Evolutionary conservation across 495 filamentous ascomycete genomes (phyloP).

Genomic region (Astrothelium macrocarpum): DNA sequence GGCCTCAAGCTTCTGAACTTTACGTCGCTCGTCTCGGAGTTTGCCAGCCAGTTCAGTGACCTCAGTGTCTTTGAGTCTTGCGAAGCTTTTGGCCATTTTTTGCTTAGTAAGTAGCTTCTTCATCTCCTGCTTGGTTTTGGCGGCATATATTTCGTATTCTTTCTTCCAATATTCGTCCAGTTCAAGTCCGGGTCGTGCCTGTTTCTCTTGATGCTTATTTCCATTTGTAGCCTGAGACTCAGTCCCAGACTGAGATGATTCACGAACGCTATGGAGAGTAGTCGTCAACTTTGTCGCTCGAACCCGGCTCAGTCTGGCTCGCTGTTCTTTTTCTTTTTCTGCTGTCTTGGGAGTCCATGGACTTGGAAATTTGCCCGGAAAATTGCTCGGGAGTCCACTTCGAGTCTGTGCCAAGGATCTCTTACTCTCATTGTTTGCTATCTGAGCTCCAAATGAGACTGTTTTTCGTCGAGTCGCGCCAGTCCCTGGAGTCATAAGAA

Average conservation of each 20-base stretch:
- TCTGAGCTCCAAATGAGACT: conserved; percentile 70
- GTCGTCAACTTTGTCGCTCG: conserved; percentile 47
- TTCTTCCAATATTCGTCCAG: conserved; percentile 93
- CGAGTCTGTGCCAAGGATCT: conserved; percentile 32
- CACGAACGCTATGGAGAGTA: conserved; percentile 27
- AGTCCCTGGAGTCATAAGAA: conserved; percentile 84
- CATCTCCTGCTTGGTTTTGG: conserved; percentile 57
- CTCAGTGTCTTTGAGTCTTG: conserved; percentile 79
- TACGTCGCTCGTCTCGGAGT: conserved; percentile 54
- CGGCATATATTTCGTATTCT: conserved; percentile 73
- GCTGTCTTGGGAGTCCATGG: conserved; percentile 45
- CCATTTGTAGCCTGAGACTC: conserved; percentile 28
- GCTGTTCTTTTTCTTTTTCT: background rate
- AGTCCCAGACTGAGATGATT: conserved; percentile 16
- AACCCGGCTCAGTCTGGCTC: conserved; percentile 19
- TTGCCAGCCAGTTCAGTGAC: conserved; percentile 61
- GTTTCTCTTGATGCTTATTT: conserved; percentile 59
- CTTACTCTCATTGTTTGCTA: conserved; percentile 52
- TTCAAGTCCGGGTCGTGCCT: conserved; percentile 65
- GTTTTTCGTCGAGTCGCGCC: conserved; percentile 70
- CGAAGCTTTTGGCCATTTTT: conserved; percentile 76
- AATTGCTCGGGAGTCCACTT: conserved; percentile 42
- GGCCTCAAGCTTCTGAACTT: conserved; percentile 40
- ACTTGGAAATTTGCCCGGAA: conserved; percentile 53
- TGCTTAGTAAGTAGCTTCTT: conserved; percentile 46